Evolutionary conservation across 305 asterid genomes (phyloP), one percentile per base, ranked within the genome.

Genomic region (Fraxinus floribunda): DNA sequence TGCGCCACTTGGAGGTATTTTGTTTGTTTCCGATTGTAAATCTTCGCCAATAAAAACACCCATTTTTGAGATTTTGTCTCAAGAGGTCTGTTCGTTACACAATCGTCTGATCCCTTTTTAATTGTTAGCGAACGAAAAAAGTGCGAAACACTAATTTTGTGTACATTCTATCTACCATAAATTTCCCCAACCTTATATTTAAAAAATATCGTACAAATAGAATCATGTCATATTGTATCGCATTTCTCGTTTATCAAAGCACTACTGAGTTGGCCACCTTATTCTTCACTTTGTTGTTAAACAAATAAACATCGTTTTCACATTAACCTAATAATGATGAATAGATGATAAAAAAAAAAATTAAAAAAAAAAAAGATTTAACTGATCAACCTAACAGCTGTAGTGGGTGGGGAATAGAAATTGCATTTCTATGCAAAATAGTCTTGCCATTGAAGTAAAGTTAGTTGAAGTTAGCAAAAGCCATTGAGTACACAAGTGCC

Each of bases 371-470:
- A 78, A 29, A 15, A 9, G 2, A 9, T 4, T 64, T 16, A 64
- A 64, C 35, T 7, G 79, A 86, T 71, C 88, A 81, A 87, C 91
- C 90, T 80, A 85, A 85, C 82, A 86, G 78, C 34, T 84, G 87
- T 84, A 87, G 90, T 88, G 83, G 90, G 90, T 85, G 79, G 83
- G 78, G 34, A 64, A 60, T 64, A 16, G 6, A 64, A 64, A 8
- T 64, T 22, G 13, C 26, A 89, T 86, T 80, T 87, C 81, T 79
- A 80, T 87, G 88, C 71, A 32, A 34, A 87, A 83, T 90, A 90
- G 90, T 88, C 95, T 92, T 64, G 32, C 83, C 81, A 88, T 85
- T 79, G 13, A 92, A 93, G 97, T 24, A 64, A 64, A 64, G 72
- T 89, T 83, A 29, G 92, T 89, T 89, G 91, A 75, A 80, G 83